phyloP scores from a whole-genome alignment of 306 rosid genomes.

The Datisca glomerata region DNA sequence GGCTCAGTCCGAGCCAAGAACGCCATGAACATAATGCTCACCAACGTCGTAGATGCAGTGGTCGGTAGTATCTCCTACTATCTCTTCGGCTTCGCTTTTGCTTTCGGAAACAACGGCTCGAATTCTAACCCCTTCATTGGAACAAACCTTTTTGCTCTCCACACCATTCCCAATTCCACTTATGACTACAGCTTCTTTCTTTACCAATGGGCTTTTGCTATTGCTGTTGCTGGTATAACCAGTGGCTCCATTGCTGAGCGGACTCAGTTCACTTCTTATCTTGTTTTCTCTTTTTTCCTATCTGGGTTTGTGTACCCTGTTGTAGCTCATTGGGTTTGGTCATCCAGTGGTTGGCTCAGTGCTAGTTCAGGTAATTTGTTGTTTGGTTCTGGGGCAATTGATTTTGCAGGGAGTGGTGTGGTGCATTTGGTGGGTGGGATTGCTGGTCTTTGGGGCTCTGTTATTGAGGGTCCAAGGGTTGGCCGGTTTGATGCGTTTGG shows the following conservation, averaged over 20 bases:
- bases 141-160: conserved; percentile 37
- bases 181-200: conserved; percentile 66
- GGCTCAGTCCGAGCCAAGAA: conserved; percentile 82
- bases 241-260: conserved; percentile 76
- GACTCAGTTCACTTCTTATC: conserved; percentile 59
- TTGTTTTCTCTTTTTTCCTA: conserved; percentile 49
- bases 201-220: conserved; percentile 78
- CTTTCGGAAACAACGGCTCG: conserved; percentile 38
- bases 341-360: conserved; percentile 62
- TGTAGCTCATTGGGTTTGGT: conserved; percentile 76
- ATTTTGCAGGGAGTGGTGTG: conserved; percentile 73
- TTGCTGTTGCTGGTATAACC: conserved; percentile 62
- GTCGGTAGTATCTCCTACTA: conserved; percentile 74
- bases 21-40: conserved; percentile 69
- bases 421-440: conserved; percentile 70
- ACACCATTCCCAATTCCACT: conserved; percentile 24
- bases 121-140: conserved; percentile 63
- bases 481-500: conserved; percentile 55
- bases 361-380: conserved; percentile 25
- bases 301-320: conserved; percentile 66
- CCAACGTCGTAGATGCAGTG: conserved; percentile 67
- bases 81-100: conserved; percentile 75
- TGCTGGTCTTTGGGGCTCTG: conserved; percentile 67
- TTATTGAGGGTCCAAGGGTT: conserved; percentile 53
- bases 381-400: conserved; percentile 58